Conservation (phyloP, 306 rosid genomes). For the Quercus robur region DNA sequence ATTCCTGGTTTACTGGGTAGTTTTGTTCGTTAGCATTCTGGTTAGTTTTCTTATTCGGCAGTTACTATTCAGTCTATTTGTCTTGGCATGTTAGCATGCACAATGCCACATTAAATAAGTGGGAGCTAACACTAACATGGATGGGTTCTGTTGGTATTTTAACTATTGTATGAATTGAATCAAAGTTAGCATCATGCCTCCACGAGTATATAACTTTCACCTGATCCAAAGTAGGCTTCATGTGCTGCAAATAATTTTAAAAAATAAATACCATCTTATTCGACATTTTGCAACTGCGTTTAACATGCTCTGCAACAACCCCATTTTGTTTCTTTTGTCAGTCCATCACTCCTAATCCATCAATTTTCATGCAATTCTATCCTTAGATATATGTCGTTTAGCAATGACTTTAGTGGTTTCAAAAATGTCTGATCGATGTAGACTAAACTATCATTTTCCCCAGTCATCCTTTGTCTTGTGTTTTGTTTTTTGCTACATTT, state of each 20-base stretch:
- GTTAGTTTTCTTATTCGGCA: conserved; percentile 40
- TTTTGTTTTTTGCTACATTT: background rate
- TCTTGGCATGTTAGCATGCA: conserved; percentile 10
- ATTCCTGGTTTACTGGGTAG: conserved; percentile 27
- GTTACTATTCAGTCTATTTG: conserved; percentile 17
- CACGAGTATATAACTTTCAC: conserved; percentile 5
- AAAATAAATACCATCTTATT: background rate
- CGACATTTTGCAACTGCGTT: conserved; percentile 1
- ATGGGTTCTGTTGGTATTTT: conserved; percentile 29
- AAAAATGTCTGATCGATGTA: background rate
- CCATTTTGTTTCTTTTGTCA: conserved; percentile 16
- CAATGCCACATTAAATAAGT: conserved; percentile 27
- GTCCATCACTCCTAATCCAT: background rate
- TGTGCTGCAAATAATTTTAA: conserved; percentile 37
- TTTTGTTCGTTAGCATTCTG: conserved; percentile 43
- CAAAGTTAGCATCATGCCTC: conserved; percentile 29
- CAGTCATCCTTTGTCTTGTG: background rate
- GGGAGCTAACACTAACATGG: conserved; percentile 71
- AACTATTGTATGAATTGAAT: conserved; percentile 18
- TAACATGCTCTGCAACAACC: conserved; percentile 1
- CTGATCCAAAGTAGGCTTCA: conserved; percentile 45
- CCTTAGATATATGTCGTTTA: background rate
- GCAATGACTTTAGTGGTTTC: background rate
- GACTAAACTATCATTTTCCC: too few relatives aligned
- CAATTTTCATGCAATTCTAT: background rate